Evolutionary conservation across 768 basidiomycete genomes (phyloP).

Genomic region (Suillus luteus): DNA sequence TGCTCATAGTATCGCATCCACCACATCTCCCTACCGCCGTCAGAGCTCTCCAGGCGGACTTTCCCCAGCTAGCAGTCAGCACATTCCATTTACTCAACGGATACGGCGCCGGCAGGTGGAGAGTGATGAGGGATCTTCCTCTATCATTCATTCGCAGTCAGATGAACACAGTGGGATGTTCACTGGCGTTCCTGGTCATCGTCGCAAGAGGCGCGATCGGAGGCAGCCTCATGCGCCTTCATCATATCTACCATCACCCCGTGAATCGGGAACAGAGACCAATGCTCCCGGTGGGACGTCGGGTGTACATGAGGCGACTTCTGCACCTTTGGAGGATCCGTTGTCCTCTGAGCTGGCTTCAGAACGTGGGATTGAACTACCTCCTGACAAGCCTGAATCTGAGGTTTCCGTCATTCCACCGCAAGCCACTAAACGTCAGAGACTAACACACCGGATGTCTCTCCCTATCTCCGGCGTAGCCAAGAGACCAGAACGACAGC

Average conservation of each 20-base stretch:
- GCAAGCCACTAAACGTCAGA: slow-evolving; percentile 1
- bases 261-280: slow-evolving; percentile 18
- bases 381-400: slow-evolving; percentile 8
- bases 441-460: slow-evolving; percentile 35
- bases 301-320: slow-evolving; percentile 10
- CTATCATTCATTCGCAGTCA: slow-evolving; percentile 47
- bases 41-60: slow-evolving; percentile 31
- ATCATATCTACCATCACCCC: slow-evolving; percentile 24
- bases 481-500: slow-evolving; percentile 17
- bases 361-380: slow-evolving; percentile 13
- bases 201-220: slow-evolving; percentile 14
- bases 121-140: slow-evolving; percentile 52
- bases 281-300: slow-evolving; percentile 13
- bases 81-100: slow-evolving; percentile 40
- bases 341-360: slow-evolving; percentile 9
- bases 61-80: slow-evolving; percentile 48
- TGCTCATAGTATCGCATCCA: slow-evolving; percentile 36
- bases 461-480: slow-evolving; percentile 24
- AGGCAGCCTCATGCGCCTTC: slow-evolving; percentile 30
- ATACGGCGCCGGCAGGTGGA: slow-evolving; percentile 36
- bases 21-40: slow-evolving; percentile 35
- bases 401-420: background rate
- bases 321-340: slow-evolving; percentile 13
- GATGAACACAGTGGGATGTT: slow-evolving; percentile 39
- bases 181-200: slow-evolving; percentile 13